Conservation (phyloP, 2,329 filamentous ascomycete genomes). For the Scleromitrula shiraiana region DNA sequence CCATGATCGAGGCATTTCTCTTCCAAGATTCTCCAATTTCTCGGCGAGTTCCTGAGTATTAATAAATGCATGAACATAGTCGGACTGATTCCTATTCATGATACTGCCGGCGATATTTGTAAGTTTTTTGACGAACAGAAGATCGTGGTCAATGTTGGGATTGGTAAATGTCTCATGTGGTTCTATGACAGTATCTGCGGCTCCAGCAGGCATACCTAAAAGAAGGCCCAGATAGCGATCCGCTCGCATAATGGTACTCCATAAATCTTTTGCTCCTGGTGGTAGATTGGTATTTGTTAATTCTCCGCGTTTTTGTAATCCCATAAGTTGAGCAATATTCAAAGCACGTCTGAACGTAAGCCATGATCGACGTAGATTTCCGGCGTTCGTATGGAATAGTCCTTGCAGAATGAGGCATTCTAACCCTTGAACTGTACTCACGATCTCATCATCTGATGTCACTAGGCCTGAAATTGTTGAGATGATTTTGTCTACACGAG, state of each 20-base stretch:
- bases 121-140: conserved; percentile 20
- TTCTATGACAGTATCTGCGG: conserved; percentile 12
- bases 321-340: conserved; percentile 35
- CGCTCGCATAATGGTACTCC: conserved; percentile 37
- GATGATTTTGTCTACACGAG: conserved; percentile 24
- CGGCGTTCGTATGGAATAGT: conserved; percentile 39
- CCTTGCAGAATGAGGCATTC: conserved; percentile 43
- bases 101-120: conserved; percentile 20
- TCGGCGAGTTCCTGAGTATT: conserved; percentile 29
- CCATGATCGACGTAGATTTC: conserved; percentile 43
- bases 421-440: conserved; percentile 41
- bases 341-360: conserved; percentile 40
- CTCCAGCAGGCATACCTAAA: conserved; percentile 23
- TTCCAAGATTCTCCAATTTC: conserved; percentile 20
- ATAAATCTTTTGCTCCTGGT: conserved; percentile 31
- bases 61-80: conserved; percentile 21
- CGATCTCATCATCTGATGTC: conserved; percentile 39
- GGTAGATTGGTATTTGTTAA: not conserved
- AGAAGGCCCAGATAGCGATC: conserved; percentile 38
- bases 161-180: conserved; percentile 24
- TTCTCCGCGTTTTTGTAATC: conserved; percentile 19
- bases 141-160: conserved; percentile 16
- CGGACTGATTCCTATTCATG: conserved; percentile 24
- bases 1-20: conserved; percentile 23
- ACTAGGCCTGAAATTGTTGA: conserved; percentile 30